A percentile compares a stretch with the other conserved stretches of the same genome.
phyloP scores from a whole-genome alignment of 2,329 filamentous ascomycete genomes.

The Calonectria crousiana region DNA sequence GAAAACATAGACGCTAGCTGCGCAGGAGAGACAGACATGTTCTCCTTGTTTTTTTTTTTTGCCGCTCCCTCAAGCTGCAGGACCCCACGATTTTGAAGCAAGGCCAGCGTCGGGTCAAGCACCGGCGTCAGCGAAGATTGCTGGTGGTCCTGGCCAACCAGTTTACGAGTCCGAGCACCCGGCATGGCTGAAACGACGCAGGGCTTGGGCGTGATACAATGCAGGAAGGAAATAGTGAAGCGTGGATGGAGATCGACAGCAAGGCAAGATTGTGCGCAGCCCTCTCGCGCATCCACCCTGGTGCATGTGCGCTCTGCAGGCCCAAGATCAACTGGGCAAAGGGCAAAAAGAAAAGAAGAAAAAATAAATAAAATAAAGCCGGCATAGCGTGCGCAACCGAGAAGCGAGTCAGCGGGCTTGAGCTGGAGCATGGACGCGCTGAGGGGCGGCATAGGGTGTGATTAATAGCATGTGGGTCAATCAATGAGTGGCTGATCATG shows the following conservation, averaged over 20 bases:
- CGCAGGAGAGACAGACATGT: not conserved
- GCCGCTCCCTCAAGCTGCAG: not conserved
- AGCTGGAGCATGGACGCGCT: not conserved
- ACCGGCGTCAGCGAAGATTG: not conserved
- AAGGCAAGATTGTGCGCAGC: not conserved
- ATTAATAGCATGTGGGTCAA: conserved; percentile 35
- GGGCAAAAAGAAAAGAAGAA: not conserved
- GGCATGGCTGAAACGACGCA: conserved; percentile 23
- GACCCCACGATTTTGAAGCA: not conserved
- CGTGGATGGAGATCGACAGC: conserved; percentile 18
- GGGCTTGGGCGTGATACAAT: conserved; percentile 11
- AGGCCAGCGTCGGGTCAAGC: conserved; percentile 8
- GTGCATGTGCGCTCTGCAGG: not conserved
- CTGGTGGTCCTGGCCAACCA: not conserved
- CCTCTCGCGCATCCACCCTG: conserved; percentile 7
- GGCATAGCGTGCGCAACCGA: not conserved
- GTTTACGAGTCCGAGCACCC: conserved; percentile 1
- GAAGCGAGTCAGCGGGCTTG: not conserved
- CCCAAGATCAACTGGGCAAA: not conserved
- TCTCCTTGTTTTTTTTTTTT: not conserved
- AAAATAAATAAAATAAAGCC: not conserved
- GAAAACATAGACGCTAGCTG: not conserved
- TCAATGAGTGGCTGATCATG: conserved; percentile 35
- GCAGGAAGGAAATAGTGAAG: conserved; percentile 11
- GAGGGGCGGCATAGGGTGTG: conserved; percentile 7